These are phyloP conservation scores for Zygosaccharomyces gambellarensis DNA, from an alignment of 805 yeast genomes.

Conservation along the genomic window DNA sequence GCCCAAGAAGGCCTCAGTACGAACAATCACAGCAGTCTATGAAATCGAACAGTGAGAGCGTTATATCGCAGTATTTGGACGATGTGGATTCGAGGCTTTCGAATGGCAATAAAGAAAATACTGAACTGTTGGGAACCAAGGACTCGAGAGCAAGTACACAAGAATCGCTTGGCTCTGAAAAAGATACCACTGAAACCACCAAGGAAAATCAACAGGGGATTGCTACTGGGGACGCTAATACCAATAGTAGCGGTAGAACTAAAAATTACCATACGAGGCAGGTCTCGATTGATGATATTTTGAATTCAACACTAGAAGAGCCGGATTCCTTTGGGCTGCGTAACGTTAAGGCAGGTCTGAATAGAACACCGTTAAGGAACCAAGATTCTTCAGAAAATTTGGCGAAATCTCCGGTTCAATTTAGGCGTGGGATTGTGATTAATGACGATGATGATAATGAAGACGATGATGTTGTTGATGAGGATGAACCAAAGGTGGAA, in stretches of 20 bases:
- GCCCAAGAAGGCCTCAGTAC: constrained; percentile 18
- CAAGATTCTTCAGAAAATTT: constrained; percentile 10
- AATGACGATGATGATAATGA: constrained; percentile 8
- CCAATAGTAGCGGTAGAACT: neutral
- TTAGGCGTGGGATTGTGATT: constrained; percentile 18
- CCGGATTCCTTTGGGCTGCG: neutral
- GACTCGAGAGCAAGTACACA: constrained; percentile 1
- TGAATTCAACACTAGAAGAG: constrained; percentile 19
- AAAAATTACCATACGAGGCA: constrained; percentile 11
- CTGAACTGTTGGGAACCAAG: neutral
- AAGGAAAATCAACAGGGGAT: neutral
- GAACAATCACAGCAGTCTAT: constrained; percentile 4
- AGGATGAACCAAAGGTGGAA: neutral
- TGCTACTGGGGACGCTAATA: neutral
- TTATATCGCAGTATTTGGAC: constrained; percentile 24
- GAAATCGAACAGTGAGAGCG: constrained; percentile 20
- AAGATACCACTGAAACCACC: neutral
- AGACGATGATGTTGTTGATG: neutral
- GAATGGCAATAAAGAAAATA: constrained; percentile 2
- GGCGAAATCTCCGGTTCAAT: constrained; percentile 18
- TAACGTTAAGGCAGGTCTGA: constrained; percentile 4
- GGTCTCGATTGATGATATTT: constrained; percentile 25
- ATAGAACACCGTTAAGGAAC: constrained; percentile 25
- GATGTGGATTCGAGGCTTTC: constrained; percentile 14
- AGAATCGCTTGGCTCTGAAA: neutral